Evolutionary conservation across 169 alveolate genomes (phyloP), one percentile per base, ranked within the genome.

Genomic region (Sarcocystis neurona): DNA sequence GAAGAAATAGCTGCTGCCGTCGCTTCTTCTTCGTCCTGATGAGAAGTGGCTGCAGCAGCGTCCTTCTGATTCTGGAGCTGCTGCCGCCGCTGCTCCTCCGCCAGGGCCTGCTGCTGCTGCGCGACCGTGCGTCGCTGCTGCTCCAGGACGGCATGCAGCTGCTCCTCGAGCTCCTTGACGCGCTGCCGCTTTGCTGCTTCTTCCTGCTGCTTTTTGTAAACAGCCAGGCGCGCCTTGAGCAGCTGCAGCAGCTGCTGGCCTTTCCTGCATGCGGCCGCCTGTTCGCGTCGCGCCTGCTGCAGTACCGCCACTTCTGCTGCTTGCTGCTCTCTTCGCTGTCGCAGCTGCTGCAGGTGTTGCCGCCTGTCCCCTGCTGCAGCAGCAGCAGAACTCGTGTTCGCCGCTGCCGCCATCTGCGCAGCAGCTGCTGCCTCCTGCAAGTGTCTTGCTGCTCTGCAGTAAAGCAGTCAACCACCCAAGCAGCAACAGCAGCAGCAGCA

Each of bases 231-330:
- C 32, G 34, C 32, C 37, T 43, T 34, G 32, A 72, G 56, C 56
- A 39, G 50, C 32, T 30, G 27, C 44, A 72, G 80, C 44, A 72
- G 32, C 1, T 39, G 50, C 80, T 72, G 80, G 34, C 80, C 80
- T 30, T 39, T 30, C 10, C n/a, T 53, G 32, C 47, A 72, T 1
- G 80, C 80, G 12, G 39, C 32, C 32, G 0, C 32, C 53, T 39
- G 80, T 30, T 72, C 56, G 20, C 41, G 56, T 30, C 27, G 39
- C 56, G 47, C 56, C 80, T 72, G 18, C 80, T 72, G 18, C 80
- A 39, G 20, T 32, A 30, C 56, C 32, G n/a, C 32, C 5, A 72
- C 12, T 12, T 34, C 53, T 15, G 53, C 80, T 27, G 18, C 41
- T 37, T 8, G 27, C 32, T 72, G 56, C 32, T 37, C 56, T 15